A percentile compares a stretch with the other conserved stretches of the same genome.
Conservation (phyloP, 768 basidiomycete genomes). For the Collybiopsis confluens region DNA sequence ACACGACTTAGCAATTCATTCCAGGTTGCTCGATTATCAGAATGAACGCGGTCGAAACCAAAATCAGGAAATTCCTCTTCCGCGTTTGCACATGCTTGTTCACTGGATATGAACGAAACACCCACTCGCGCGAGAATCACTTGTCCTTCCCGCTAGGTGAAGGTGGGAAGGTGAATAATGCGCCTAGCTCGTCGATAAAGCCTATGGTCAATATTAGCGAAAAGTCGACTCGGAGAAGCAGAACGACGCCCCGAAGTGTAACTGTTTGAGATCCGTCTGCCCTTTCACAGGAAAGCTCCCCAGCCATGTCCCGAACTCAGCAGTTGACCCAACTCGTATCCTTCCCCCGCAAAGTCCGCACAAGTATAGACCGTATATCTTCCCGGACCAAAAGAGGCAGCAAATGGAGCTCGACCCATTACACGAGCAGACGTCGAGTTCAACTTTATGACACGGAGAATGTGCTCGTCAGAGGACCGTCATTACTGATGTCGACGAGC, state of each 20-base stretch:
- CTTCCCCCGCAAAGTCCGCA: constrained; percentile 55
- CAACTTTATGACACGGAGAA: constrained; percentile 44
- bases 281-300: not conserved
- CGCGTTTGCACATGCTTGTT: constrained; percentile 59
- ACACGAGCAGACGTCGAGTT: constrained; percentile 47
- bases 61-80: constrained; percentile 57
- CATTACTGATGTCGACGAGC: too few relatives aligned
- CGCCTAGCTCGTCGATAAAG: constrained; percentile 11
- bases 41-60: constrained; percentile 46
- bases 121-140: constrained; percentile 55
- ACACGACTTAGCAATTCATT: constrained; percentile 53
- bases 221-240: not conserved
- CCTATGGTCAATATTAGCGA: not conserved
- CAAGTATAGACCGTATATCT: constrained; percentile 59
- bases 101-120: constrained; percentile 56
- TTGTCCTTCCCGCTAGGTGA: constrained; percentile 29
- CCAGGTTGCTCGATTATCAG: constrained; percentile 44
- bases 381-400: constrained; percentile 57
- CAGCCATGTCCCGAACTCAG: constrained; percentile 51
- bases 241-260: constrained; percentile 1
- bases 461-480: constrained; percentile 46
- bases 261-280: constrained; percentile 6
- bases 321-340: constrained; percentile 38
- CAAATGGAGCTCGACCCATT: constrained; percentile 37
- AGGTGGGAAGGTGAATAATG: constrained; percentile 40